A percentile compares a stretch with the other conserved stretches of the same genome.
Conservation (phyloP, 2,329 filamentous ascomycete species). For the Stagonosporopsis rhizophila region DNA sequence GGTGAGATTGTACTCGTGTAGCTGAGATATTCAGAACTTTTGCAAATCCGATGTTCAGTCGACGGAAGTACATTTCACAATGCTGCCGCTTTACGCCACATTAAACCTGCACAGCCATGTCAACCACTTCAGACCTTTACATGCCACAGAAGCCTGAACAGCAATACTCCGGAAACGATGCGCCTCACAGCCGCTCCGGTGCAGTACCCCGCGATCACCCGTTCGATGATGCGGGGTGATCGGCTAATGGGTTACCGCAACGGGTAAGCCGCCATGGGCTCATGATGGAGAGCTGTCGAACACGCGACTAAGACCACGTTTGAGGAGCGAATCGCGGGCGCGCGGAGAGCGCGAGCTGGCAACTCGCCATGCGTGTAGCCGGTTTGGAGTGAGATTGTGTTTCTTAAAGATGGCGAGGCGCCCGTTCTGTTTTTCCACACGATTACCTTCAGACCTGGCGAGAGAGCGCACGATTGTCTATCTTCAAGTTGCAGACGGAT, state of each 20-base stretch:
- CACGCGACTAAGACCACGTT: conserved; percentile 16
- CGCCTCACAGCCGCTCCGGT: neutral
- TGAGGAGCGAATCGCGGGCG: conserved; percentile 1
- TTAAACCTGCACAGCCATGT: neutral
- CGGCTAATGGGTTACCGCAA: conserved; percentile 27
- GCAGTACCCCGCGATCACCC: conserved; percentile 26
- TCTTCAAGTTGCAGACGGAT: neutral
- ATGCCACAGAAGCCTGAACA: neutral
- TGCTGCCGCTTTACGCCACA: neutral
- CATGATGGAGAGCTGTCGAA: conserved; percentile 7
- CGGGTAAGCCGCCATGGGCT: conserved; percentile 24
- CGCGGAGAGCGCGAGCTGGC: conserved; percentile 9
- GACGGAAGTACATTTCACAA: neutral
- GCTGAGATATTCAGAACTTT: neutral
- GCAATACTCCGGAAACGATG: neutral
- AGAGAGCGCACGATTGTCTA: neutral
- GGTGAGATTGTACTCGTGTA: neutral
- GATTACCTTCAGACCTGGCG: neutral
- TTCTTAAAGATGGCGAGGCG: neutral
- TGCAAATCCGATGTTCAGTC: neutral
- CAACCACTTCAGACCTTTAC: neutral
- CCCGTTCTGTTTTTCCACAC: neutral
- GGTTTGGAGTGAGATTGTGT: conserved; percentile 1
- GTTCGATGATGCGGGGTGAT: conserved; percentile 32
- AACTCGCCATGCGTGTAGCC: neutral